A percentile compares a stretch with the other conserved stretches of the same genome.
phyloP scores from a whole-genome alignment of 2,329 filamentous ascomycete genomes.

The Venturia carpophila region DNA sequence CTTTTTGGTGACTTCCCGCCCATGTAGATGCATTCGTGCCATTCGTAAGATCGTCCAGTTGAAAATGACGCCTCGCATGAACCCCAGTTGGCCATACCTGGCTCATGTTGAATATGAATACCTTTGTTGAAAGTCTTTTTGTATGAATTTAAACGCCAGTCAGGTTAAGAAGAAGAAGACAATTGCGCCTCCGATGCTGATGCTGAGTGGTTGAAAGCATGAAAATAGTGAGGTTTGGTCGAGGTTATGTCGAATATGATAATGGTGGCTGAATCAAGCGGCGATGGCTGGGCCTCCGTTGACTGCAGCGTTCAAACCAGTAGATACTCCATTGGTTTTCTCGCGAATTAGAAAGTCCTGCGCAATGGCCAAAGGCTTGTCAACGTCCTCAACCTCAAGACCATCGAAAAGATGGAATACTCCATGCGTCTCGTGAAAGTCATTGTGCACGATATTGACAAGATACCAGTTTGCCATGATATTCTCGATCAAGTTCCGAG shows the following conservation, averaged over 20 bases:
- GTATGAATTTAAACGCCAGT: neutral
- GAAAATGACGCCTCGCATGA: conserved; percentile 10
- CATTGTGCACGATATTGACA: conserved; percentile 96
- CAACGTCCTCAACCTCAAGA: conserved; percentile 59
- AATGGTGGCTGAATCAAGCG: neutral
- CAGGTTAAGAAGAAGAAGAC: neutral
- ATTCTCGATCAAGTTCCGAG: conserved; percentile 68
- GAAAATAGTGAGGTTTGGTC: neutral
- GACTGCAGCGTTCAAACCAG: neutral
- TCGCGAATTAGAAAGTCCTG: neutral
- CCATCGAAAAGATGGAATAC: conserved; percentile 84
- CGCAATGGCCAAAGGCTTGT: conserved; percentile 34
- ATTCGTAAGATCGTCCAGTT: conserved; percentile 12
- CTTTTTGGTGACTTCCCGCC: neutral
- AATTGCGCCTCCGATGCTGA: conserved; percentile 1
- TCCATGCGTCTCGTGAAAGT: conserved; percentile 77
- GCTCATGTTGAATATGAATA: conserved; percentile 12
- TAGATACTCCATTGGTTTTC: neutral
- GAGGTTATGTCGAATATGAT: neutral
- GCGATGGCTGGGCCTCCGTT: neutral
- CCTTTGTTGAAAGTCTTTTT: conserved; percentile 7
- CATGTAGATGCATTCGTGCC: conserved; percentile 9
- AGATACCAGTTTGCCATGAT: conserved; percentile 90
- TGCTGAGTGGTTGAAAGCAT: conserved; percentile 13
- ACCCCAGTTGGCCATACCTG: neutral